Conservation (phyloP, 176 grass and related monocot genomes). For the Typha latifolia region DNA sequence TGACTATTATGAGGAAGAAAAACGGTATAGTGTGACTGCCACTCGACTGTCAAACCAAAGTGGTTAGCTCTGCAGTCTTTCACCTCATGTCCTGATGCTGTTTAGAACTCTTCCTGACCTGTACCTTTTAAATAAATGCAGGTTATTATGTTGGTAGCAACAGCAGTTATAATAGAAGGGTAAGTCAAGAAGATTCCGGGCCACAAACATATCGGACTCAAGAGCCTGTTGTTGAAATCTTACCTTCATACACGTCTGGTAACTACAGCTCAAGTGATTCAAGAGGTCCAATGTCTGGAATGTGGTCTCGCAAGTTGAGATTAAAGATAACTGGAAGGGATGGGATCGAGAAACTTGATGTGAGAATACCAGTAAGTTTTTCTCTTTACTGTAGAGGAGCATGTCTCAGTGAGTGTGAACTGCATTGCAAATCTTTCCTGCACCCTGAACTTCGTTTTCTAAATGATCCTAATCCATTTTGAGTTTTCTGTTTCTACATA, state of each 20-base stretch:
- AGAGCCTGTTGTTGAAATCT: slow-evolving; percentile 77
- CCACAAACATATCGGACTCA: slow-evolving; percentile 20
- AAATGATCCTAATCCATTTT: not conserved
- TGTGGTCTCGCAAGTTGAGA: slow-evolving; percentile 71
- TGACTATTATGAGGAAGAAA: slow-evolving; percentile 90
- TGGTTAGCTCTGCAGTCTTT: slow-evolving; percentile 17
- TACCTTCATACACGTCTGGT: slow-evolving; percentile 51
- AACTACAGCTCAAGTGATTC: slow-evolving; percentile 43
- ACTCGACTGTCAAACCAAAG: slow-evolving; percentile 37
- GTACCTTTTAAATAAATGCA: slow-evolving; percentile 11
- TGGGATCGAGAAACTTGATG: slow-evolving; percentile 76
- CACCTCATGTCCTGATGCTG: not conserved
- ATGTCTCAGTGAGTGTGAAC: too few relatives aligned
- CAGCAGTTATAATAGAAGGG: slow-evolving; percentile 15
- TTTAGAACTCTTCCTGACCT: slow-evolving; percentile 1
- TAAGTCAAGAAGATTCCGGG: slow-evolving; percentile 28
- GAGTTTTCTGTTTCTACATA: not conserved
- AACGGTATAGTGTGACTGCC: slow-evolving; percentile 40
- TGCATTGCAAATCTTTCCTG: not conserved
- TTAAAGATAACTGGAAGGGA: slow-evolving; percentile 85
- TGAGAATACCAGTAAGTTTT: slow-evolving; percentile 72
- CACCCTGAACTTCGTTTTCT: not conserved
- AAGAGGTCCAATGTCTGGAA: slow-evolving; percentile 44
- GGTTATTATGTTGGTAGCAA: slow-evolving; percentile 33
- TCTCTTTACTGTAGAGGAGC: not conserved